Percentiles rank a stretch among this genome's conserved stretches.
Evolutionary conservation across 495 filamentous ascomycete species (phyloP).

Genomic region (Aspergillus nidulans): DNA sequence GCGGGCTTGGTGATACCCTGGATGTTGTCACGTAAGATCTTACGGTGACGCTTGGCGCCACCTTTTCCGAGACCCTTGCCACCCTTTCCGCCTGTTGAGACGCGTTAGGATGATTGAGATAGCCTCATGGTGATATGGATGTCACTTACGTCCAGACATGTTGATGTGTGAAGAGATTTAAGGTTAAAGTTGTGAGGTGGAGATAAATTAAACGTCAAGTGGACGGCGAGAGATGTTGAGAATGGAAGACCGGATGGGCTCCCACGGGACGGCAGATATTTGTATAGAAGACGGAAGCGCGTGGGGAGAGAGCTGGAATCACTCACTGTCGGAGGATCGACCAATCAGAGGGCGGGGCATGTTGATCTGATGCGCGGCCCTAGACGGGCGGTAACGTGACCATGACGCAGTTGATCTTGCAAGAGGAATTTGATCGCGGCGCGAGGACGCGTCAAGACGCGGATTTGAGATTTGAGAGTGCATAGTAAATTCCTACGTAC

Average conservation of each 20-base stretch:
- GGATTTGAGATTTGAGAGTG: slow-evolving; percentile 18
- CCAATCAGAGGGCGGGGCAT: slow-evolving; percentile 32
- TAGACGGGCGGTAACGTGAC: slow-evolving; percentile 31
- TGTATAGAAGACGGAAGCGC: slow-evolving; percentile 33
- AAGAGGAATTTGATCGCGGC: slow-evolving; percentile 27
- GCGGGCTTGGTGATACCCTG: slow-evolving; percentile 99
- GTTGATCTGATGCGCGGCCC: slow-evolving; percentile 26
- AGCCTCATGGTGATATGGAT: not conserved
- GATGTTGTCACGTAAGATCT: slow-evolving; percentile 99
- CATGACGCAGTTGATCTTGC: slow-evolving; percentile 21
- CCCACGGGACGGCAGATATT: slow-evolving; percentile 42
- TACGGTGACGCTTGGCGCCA: slow-evolving; percentile 83
- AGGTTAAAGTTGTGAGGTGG: slow-evolving; percentile 24
- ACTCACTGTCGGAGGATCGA: slow-evolving; percentile 34
- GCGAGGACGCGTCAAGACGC: slow-evolving; percentile 19
- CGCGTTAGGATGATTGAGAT: slow-evolving; percentile 28
- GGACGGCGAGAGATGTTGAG: slow-evolving; percentile 38
- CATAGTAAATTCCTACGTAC: slow-evolving; percentile 16
- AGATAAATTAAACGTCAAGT: slow-evolving; percentile 34
- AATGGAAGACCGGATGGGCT: slow-evolving; percentile 30
- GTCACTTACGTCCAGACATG: slow-evolving; percentile 68
- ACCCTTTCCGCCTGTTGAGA: slow-evolving; percentile 78
- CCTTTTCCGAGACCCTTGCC: slow-evolving; percentile 99
- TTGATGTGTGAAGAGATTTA: slow-evolving; percentile 30
- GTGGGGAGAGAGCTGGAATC: slow-evolving; percentile 36